Evolutionary conservation across 148 eudicot genomes (phyloP).

Genomic region (Rhododendron henanense): DNA sequence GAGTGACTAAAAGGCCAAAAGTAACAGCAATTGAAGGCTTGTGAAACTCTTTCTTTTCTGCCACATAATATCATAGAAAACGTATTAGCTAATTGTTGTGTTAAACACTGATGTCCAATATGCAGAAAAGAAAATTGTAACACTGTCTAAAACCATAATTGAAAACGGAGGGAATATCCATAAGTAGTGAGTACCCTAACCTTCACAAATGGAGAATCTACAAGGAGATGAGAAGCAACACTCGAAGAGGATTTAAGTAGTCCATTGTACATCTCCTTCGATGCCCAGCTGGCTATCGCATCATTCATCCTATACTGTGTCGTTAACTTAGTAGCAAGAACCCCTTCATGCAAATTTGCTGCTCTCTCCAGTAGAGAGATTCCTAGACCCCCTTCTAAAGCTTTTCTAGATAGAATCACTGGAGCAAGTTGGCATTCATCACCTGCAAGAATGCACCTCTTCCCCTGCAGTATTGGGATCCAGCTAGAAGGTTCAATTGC

Average conservation of each 20-base stretch:
- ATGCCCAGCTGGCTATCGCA: constrained; percentile 80
- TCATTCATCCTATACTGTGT: constrained; percentile 85
- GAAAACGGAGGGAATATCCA: not conserved
- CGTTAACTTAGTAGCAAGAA: constrained; percentile 58
- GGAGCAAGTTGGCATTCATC: constrained; percentile 88
- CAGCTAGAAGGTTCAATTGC: constrained; percentile 90
- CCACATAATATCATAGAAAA: not conserved
- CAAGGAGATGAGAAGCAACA: constrained; percentile 70
- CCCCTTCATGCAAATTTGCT: constrained; percentile 58
- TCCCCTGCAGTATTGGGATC: constrained; percentile 77
- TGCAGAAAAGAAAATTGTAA: not conserved
- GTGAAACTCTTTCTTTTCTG: not conserved
- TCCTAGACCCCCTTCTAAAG: constrained; percentile 78
- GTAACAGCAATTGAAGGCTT: not conserved
- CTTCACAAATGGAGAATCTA: constrained; percentile 80
- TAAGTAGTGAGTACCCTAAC: constrained; percentile 22
- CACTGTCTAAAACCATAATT: not conserved
- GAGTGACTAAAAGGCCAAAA: not conserved
- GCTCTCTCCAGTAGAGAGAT: constrained; percentile 71
- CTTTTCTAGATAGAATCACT: constrained; percentile 72
- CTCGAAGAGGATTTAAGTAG: constrained; percentile 51
- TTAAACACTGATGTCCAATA: not conserved
- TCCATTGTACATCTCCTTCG: constrained; percentile 87
- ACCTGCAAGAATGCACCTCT: constrained; percentile 81
- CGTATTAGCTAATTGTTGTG: not conserved